These are phyloP conservation scores for Aspergillaceae sp. DNA, from an alignment of 2,329 filamentous ascomycete species.

Conservation along the genomic window DNA sequence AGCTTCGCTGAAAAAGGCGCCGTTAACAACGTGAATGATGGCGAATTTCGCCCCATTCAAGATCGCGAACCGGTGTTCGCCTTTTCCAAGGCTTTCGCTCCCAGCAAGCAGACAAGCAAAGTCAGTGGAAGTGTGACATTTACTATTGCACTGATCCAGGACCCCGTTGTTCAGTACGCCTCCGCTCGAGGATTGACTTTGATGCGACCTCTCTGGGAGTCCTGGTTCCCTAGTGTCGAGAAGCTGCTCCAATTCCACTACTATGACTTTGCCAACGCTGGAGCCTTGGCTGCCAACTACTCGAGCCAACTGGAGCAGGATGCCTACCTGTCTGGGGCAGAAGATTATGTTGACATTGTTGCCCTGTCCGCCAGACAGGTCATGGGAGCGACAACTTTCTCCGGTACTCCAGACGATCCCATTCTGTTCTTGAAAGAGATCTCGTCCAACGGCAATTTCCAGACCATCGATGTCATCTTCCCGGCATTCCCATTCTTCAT, in stretches of 20 bases:
- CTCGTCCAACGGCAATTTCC: slow-evolving; percentile 73
- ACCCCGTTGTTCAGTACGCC: slow-evolving; percentile 71
- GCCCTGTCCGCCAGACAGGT: slow-evolving; percentile 71
- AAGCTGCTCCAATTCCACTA: slow-evolving; percentile 69
- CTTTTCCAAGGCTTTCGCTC: slow-evolving; percentile 56
- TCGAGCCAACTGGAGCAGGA: slow-evolving; percentile 61
- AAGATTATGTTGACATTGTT: slow-evolving; percentile 68
- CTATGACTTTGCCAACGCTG: slow-evolving; percentile 59
- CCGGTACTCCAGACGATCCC: slow-evolving; percentile 60
- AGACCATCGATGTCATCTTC: slow-evolving; percentile 83
- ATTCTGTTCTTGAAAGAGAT: slow-evolving; percentile 80
- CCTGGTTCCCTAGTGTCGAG: slow-evolving; percentile 57
- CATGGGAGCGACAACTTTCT: slow-evolving; percentile 67
- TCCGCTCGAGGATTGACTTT: slow-evolving; percentile 64
- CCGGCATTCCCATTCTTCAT: slow-evolving; percentile 79
- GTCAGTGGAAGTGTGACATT: slow-evolving; percentile 56
- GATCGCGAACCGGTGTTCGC: slow-evolving; percentile 76
- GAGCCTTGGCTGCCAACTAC: slow-evolving; percentile 60
- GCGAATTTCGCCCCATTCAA: slow-evolving; percentile 60
- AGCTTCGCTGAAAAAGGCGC: slow-evolving; percentile 60
- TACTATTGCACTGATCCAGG: slow-evolving; percentile 67
- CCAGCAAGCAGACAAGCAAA: slow-evolving; percentile 19
- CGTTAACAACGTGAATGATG: slow-evolving; percentile 59
- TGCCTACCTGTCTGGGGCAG: slow-evolving; percentile 63
- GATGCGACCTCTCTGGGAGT: slow-evolving; percentile 73